A percentile compares a stretch with the other conserved stretches of the same genome.
These are phyloP conservation scores for Lepidium aucheri DNA, from an alignment of 345 rosid genomes.

Conservation along the genomic window DNA sequence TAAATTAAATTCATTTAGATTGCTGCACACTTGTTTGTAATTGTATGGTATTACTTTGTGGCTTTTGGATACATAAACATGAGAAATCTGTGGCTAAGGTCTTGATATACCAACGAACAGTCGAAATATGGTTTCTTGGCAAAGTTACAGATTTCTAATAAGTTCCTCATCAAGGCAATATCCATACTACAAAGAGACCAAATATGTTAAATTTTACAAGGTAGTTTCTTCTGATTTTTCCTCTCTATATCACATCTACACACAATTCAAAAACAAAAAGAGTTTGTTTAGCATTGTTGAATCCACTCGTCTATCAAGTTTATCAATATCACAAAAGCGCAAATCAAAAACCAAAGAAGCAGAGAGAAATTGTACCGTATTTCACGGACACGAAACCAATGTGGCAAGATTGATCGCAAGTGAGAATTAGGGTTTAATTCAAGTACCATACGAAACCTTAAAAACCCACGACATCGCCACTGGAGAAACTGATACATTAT, in stretches of 20 bases:
- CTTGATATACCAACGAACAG: background rate
- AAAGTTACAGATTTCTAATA: background rate
- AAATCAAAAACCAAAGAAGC: no score
- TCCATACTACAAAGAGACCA: background rate
- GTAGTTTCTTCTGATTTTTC: background rate
- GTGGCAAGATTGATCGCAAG: background rate
- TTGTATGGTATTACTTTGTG: background rate
- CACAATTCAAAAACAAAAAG: no score
- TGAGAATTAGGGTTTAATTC: background rate
- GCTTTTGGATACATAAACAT: background rate
- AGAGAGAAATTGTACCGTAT: no score
- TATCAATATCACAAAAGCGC: no score
- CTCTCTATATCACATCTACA: background rate
- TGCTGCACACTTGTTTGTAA: background rate
- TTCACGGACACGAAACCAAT: background rate
- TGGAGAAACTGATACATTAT: background rate
- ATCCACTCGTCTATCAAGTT: no score
- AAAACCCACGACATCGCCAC: background rate
- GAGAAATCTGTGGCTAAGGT: background rate
- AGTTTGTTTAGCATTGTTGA: no score
- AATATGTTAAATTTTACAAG: background rate
- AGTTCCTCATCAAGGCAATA: background rate
- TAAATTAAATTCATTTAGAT: no score
- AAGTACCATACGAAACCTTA: background rate
- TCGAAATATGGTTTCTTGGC: background rate